Evolutionary conservation across 2,329 filamentous ascomycete species (phyloP), one percentile per base, ranked within the genome.

Genomic region (Apiospora marii): DNA sequence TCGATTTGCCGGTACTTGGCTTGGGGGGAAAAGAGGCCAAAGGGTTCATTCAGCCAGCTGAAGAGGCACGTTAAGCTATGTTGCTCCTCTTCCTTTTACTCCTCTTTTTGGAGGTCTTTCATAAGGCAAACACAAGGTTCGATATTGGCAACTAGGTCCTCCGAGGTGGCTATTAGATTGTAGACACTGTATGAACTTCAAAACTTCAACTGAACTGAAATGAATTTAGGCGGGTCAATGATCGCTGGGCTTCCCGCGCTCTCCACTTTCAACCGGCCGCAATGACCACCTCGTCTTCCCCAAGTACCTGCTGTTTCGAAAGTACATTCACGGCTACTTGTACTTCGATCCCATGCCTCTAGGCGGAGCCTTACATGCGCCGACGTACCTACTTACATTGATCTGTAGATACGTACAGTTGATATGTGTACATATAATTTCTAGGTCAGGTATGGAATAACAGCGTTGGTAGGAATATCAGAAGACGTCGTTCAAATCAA

Each of bases 231-330:
- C 44, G 44, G 67, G 67, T 46, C 67, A 46, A 70, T 70, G 68
- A 70, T 70, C 68, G 68, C 68, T 70, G 68, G 46, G 48, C 68
- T 51, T 70, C 68, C 68, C 68, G 68, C 68, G 43, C 68, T 70
- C 68, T 70, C 68, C 68, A 70, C 68, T 70, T 70, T 70, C 68
- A 70, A 70, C 68, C 68, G 68, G 58, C 58, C 58, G 58, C 58
- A 64, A 64, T 41, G 58, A 64, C 34, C 58, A 64, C 58, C 30
- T 13, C 30, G n/a, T 34, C 16, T 16, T 64, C 34, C 16, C 19
- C 10, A 64, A 41, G 58, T 64, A 64, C 58, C 58, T 41, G 22
- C 34, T 34, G 58, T 64, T 37, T 64, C 58, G 3, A 64, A 37
- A 64, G 58, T 64, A 64, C 58, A 24, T 64, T 19, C 34, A 64